phyloP scores from a whole-genome alignment of 768 basidiomycete genomes.

The Tylopilus felleus region DNA sequence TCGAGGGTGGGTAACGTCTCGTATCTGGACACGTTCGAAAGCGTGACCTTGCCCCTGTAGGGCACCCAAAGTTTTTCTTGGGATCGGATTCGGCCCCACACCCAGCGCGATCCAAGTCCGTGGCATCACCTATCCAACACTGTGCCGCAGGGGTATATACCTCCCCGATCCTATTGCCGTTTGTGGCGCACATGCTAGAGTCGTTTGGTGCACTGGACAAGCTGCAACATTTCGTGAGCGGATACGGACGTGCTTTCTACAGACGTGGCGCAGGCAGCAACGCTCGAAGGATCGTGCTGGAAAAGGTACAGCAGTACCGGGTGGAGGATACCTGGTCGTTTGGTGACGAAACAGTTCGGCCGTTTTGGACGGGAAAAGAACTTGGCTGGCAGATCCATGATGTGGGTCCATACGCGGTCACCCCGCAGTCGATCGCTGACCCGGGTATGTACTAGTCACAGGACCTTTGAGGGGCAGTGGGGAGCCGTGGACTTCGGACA shows the following conservation, averaged over 20 bases:
- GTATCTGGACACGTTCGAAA: not conserved
- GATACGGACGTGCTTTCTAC: conserved; percentile 82
- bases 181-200: conserved; percentile 85
- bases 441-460: conserved; percentile 3
- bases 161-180: conserved; percentile 84
- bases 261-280: conserved; percentile 31
- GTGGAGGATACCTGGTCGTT: conserved; percentile 48
- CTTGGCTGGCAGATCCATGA: conserved; percentile 65
- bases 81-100: conserved; percentile 98
- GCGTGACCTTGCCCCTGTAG: conserved; percentile 32
- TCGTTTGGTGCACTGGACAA: conserved; percentile 83
- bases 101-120: conserved; percentile 63
- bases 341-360: conserved; percentile 55
- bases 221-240: conserved; percentile 76
- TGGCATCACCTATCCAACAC: conserved; percentile 60
- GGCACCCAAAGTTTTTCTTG: conserved; percentile 94
- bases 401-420: conserved; percentile 5
- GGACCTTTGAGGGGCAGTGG: not conserved
- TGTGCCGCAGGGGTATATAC: conserved; percentile 98
- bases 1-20: conserved; percentile 50
- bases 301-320: conserved; percentile 35
- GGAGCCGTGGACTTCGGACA: not conserved
- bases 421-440: not conserved
- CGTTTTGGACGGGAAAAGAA: conserved; percentile 85
- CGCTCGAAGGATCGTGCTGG: conserved; percentile 42